Conservation (phyloP, 1,284 basidiomycete species). For the Rhizopogon parksii region DNA sequence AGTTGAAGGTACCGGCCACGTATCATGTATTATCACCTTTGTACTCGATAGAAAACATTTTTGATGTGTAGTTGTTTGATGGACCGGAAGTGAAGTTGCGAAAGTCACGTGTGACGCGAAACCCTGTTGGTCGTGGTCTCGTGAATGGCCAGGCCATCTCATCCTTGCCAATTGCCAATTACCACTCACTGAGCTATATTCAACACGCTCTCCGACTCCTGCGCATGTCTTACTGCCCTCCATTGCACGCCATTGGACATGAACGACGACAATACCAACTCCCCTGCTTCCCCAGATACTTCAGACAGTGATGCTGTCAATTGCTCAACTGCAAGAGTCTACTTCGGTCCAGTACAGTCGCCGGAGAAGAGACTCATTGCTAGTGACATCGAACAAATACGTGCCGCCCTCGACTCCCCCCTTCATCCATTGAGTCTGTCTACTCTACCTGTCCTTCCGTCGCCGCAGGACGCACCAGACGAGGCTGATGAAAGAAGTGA, state of each 20-base stretch:
- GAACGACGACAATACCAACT: slow-evolving; percentile 18
- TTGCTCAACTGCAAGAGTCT: slow-evolving; percentile 34
- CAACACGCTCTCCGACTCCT: background rate
- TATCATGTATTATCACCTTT: background rate
- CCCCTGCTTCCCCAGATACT: slow-evolving; percentile 11
- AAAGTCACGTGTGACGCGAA: background rate
- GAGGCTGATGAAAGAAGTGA: slow-evolving; percentile 17
- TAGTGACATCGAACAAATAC: slow-evolving; percentile 26
- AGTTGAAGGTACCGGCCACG: background rate
- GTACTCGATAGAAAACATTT: background rate
- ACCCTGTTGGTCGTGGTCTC: slow-evolving; percentile 1
- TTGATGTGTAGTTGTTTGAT: background rate
- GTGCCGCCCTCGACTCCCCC: slow-evolving; percentile 26
- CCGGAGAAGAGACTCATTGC: slow-evolving; percentile 44
- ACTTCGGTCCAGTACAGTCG: slow-evolving; percentile 49
- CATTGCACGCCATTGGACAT: slow-evolving; percentile 15
- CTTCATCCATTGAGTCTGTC: slow-evolving; percentile 50
- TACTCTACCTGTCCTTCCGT: slow-evolving; percentile 23
- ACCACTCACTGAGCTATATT: background rate
- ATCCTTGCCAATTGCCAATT: background rate
- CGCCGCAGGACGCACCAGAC: slow-evolving; percentile 11
- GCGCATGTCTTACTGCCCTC: background rate
- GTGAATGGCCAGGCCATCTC: background rate
- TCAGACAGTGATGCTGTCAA: slow-evolving; percentile 34
- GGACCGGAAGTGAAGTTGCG: background rate